phyloP scores from a whole-genome alignment of 768 basidiomycete species.

The Termitomyces sp. region DNA sequence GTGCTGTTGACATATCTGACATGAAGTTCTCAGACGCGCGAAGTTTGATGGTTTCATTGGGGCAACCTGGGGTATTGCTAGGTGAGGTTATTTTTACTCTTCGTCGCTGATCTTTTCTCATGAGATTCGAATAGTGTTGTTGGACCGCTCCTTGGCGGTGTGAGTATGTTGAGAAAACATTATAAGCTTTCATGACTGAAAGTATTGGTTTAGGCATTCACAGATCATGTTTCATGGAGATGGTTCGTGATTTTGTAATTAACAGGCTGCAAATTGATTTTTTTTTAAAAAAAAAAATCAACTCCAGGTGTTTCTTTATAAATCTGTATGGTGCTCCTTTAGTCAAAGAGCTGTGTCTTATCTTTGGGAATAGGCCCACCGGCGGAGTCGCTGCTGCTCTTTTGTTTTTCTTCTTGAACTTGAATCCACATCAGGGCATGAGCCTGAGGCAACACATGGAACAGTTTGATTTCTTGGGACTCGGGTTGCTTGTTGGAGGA shows the following conservation, averaged over 20 bases:
- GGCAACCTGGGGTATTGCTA: slow-evolving; percentile 80
- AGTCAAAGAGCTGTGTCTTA: background rate
- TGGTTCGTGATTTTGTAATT: slow-evolving; percentile 41
- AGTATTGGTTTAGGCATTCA: slow-evolving; percentile 47
- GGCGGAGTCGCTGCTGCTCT: slow-evolving; percentile 62
- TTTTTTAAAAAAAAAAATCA: too few species aligned
- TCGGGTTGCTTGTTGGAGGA: slow-evolving; percentile 59
- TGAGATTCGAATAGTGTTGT: slow-evolving; percentile 43
- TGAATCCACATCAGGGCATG: slow-evolving; percentile 70
- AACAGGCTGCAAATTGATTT: background rate
- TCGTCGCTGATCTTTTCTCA: background rate
- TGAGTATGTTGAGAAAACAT: slow-evolving; percentile 32
- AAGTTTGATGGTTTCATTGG: slow-evolving; percentile 74
- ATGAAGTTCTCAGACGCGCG: slow-evolving; percentile 52
- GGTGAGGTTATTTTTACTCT: slow-evolving; percentile 17
- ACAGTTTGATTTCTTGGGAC: slow-evolving; percentile 73
- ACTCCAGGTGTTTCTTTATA: slow-evolving; percentile 68
- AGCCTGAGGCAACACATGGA: slow-evolving; percentile 55
- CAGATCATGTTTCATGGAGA: slow-evolving; percentile 77
- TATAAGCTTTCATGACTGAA: background rate
- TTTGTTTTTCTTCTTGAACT: slow-evolving; percentile 72
- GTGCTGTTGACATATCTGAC: background rate
- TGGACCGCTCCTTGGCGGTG: slow-evolving; percentile 82
- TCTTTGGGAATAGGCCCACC: slow-evolving; percentile 52
- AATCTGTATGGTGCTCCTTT: slow-evolving; percentile 51